phyloP scores from a whole-genome alignment of 257 asterid species.

The Apocynum venetum region DNA sequence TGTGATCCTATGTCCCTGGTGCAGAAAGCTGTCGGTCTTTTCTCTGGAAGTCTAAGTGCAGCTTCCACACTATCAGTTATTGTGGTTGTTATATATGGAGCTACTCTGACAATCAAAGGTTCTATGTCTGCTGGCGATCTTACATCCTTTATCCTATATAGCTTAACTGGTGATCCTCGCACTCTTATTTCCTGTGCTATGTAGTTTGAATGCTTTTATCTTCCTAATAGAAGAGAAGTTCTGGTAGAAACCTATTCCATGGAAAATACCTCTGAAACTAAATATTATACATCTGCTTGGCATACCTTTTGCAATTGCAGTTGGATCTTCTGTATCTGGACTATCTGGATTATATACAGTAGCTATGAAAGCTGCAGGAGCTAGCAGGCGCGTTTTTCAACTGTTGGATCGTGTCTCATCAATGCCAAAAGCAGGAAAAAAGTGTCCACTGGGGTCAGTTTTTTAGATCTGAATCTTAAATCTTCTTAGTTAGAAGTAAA shows the following conservation, averaged over 20 bases:
- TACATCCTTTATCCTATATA: conserved; percentile 76
- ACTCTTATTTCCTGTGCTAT: not conserved
- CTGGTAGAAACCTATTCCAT: not conserved
- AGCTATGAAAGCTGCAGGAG: conserved; percentile 90
- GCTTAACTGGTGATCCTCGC: conserved; percentile 59
- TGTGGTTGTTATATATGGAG: conserved; percentile 68
- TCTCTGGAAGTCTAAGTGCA: conserved; percentile 69
- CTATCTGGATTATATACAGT: conserved; percentile 62
- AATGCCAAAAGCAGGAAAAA: conserved; percentile 61
- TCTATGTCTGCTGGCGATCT: conserved; percentile 69
- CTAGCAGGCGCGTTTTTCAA: conserved; percentile 82
- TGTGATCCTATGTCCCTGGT: conserved; percentile 21
- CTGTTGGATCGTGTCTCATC: conserved; percentile 65
- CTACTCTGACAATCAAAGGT: conserved; percentile 74
- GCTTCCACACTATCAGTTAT: conserved; percentile 82
- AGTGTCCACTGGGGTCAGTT: conserved; percentile 68
- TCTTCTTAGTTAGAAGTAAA: not conserved
- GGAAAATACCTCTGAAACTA: not conserved
- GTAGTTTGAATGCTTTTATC: not conserved
- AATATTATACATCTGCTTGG: conserved; percentile 16
- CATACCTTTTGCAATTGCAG: conserved; percentile 33
- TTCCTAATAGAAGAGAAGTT: not conserved
- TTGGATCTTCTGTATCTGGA: conserved; percentile 69
- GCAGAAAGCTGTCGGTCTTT: conserved; percentile 67
- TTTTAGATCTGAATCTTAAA: not conserved